Evolutionary conservation across 139 green algal species (phyloP), one percentile per base, ranked within the genome.

Genomic region (Asterochloris sp.): DNA sequence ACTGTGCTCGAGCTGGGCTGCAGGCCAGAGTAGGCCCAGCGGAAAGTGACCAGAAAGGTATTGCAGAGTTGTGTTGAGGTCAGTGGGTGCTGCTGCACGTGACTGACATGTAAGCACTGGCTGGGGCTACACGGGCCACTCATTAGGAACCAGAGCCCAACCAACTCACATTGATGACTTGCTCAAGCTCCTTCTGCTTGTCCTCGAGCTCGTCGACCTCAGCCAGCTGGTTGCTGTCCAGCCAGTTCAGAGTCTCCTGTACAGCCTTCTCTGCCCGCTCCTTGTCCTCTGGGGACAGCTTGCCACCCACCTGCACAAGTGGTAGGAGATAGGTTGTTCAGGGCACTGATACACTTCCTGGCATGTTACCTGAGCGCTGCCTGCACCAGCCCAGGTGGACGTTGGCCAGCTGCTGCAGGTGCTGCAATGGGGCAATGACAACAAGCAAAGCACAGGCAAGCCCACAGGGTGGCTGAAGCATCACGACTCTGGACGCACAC

Each of bases 151-250:
- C 38, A 54, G 38, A 54, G 2, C 38, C 38, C 38, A 54, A 6
- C 38, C 38, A 6, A 6, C 38, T 54, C 38, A 54, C 38, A 24
- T 91, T 96, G 90, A 92, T 97, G 15, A 96, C 68, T 17, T 86
- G 86, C 89, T 99, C 97, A 66, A 99, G 91, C 90, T 99, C 96
- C 93, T 99, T 98, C 69, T 95, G 89, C 91, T 99, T 97, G 91
- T 96, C 87, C 88, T 99, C 94, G 86, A 98, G 96, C 92, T 99
- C 97, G 78, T 99, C 97, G 28, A 91, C 83, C 86, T 93, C 88
- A n/a, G 73, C 83, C 73, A 97, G 90, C 91, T 99, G 94, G 91
- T 99, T 99, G 83, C 76, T 77, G 85, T 99, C 97, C 66, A 99
- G 85, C 95, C 97, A 99, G 26, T 95, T 81, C 74, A 99, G 95